Evolutionary conservation across 2,329 filamentous ascomycete genomes (phyloP).

Genomic region (Torrubiella hemipterigena): DNA sequence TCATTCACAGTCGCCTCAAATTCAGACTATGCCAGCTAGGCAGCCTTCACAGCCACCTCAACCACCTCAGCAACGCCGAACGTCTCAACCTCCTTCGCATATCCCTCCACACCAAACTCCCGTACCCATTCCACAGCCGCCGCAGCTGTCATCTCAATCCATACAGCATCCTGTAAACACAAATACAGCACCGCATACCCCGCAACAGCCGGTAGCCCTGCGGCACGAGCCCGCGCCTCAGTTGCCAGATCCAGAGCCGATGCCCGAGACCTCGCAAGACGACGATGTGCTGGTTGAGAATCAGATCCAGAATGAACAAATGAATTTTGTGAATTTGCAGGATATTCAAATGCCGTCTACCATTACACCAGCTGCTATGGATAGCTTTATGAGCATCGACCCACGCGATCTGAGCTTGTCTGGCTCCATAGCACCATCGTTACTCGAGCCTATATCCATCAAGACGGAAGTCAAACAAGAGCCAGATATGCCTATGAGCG

Average conservation of each 20-base stretch:
- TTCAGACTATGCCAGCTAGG: constrained; percentile 3
- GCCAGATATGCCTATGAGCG: background rate
- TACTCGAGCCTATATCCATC: too few relatives aligned
- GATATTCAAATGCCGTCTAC: constrained; percentile 22
- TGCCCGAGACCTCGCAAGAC: constrained; percentile 5
- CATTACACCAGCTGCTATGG: constrained; percentile 15
- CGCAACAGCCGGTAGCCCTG: background rate
- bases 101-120: background rate
- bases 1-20: constrained; percentile 5
- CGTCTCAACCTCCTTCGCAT: constrained; percentile 3
- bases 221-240: constrained; percentile 1
- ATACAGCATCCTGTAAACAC: constrained; percentile 1
- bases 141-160: constrained; percentile 1
- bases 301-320: constrained; percentile 3
- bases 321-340: constrained; percentile 25
- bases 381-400: constrained; percentile 11
- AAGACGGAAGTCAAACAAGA: too few relatives aligned
- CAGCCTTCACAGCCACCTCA: constrained; percentile 7
- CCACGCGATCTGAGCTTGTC: constrained; percentile 5
- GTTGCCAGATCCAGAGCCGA: background rate
- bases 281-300: constrained; percentile 5
- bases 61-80: constrained; percentile 2
- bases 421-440: too few relatives aligned
- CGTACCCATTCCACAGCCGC: background rate
- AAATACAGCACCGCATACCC: background rate